A percentile compares a stretch with the other conserved stretches of the same genome.
These are phyloP conservation scores for Aspergillus cejpii DNA, from an alignment of 2,329 filamentous ascomycete genomes.

Conservation along the genomic window DNA sequence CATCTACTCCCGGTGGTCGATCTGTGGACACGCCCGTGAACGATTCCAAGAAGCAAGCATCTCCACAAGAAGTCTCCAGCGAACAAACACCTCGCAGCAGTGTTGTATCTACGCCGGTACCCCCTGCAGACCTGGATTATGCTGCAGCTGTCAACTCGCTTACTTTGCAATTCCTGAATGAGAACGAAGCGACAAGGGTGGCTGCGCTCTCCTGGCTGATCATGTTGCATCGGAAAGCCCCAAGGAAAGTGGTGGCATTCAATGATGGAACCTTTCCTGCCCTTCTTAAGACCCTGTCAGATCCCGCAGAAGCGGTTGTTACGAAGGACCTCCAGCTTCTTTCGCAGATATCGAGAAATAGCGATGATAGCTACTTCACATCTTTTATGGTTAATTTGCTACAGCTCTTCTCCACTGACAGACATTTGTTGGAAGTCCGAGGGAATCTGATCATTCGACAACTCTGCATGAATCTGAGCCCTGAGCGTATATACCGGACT, in stretches of 20 bases:
- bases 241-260: conserved; percentile 84
- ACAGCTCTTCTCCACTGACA: conserved; percentile 90
- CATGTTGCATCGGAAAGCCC: conserved; percentile 94
- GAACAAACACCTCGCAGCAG: conserved; percentile 44
- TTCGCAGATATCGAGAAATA: conserved; percentile 93
- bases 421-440: conserved; percentile 79
- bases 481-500: conserved; percentile 91
- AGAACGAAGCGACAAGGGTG: conserved; percentile 91
- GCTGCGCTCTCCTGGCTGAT: conserved; percentile 93
- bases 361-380: conserved; percentile 93
- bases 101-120: conserved; percentile 42
- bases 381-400: conserved; percentile 97
- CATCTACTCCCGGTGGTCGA: conserved; percentile 35
- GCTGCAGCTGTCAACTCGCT: conserved; percentile 88
- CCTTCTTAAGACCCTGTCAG: conserved; percentile 88
- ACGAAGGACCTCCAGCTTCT: conserved; percentile 88
- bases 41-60: conserved; percentile 29
- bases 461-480: conserved; percentile 83
- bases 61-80: conserved; percentile 23
- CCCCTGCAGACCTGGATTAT: conserved; percentile 73
- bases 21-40: conserved; percentile 23
- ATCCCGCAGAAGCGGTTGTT: conserved; percentile 90
- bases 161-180: conserved; percentile 88
- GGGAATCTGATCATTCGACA: conserved; percentile 96
- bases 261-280: conserved; percentile 97